A percentile compares a stretch with the other conserved stretches of the same genome.
phyloP scores from a whole-genome alignment of 1,284 basidiomycete species.

The Rhodotorula sp. region DNA sequence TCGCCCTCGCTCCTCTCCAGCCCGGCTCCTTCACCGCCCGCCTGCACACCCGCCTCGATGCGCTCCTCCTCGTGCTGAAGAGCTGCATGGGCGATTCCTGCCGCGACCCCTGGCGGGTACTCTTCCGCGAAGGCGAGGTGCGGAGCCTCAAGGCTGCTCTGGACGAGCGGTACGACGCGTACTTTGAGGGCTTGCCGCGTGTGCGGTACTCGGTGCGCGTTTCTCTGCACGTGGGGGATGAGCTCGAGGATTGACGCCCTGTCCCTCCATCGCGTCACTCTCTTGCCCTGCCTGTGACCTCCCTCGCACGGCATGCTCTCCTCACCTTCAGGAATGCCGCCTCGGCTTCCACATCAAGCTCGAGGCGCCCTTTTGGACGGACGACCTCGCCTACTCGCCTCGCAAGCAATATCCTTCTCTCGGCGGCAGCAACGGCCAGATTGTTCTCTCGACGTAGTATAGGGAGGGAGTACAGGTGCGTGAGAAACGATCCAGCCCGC shows the following conservation, averaged over 20 bases:
- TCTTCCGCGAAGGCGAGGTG: conserved; percentile 42
- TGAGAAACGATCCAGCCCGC: too few species aligned
- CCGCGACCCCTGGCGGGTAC: conserved; percentile 42
- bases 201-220: conserved; percentile 42
- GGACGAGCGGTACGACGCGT: conserved; percentile 41
- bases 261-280: too few species aligned
- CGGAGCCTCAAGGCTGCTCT: conserved; percentile 40
- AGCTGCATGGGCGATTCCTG: conserved; percentile 47
- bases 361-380: conserved; percentile 34
- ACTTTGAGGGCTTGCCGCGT: conserved; percentile 46
- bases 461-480: too few species aligned
- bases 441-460: background rate
- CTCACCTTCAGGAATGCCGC: conserved; percentile 9
- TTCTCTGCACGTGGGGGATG: too few species aligned
- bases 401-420: background rate
- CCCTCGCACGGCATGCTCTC: background rate
- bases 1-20: conserved; percentile 21
- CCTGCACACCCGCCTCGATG: conserved; percentile 47
- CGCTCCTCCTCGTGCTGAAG: conserved; percentile 49
- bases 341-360: conserved; percentile 26
- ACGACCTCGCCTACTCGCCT: conserved; percentile 21
- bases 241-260: too few species aligned
- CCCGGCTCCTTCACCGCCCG: background rate
- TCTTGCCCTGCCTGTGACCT: background rate
- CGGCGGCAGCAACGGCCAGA: background rate